Evolutionary conservation across 2,329 filamentous ascomycete genomes (phyloP), one percentile per base, ranked within the genome.

Genomic region (Podosphaera aphanis): DNA sequence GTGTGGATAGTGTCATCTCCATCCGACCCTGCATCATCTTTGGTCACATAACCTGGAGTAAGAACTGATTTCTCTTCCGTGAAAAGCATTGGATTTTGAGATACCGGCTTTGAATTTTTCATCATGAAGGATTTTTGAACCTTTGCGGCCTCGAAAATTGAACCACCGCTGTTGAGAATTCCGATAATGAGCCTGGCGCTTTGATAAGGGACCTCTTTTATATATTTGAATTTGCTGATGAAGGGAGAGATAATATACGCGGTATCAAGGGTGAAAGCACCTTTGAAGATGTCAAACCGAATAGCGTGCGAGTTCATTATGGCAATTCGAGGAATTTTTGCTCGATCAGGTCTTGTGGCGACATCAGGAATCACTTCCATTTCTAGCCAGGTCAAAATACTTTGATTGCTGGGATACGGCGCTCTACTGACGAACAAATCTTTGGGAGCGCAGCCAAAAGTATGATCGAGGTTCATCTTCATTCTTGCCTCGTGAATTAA

Each of bases 201-300:
- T 13, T 66, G 64, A 58, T 85, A 92, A 0, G 86, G 83, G 3
- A 98, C 81, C 53, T 92, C 75, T 45, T 79, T 76, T 44, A 94
- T 68, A 53, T 77, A 84, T 21, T 70, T 68, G 60, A 94, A 80
- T 1, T 71, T 73, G 60, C 79, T 93, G 1, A 74, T 75, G 59
- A 98, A 98, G 0, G 90, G 90, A 7, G 82, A 92, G 23, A 95
- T 70, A 35, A 88, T 78, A 58, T 76, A 95, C 0, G 81, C 83
- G 3, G 78, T 79, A 59, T 98, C 90, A 35, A 76, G 74, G 0
- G 90, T 95, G 57, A 95, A 95, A 0, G 78, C 67, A 0, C 90
- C 90, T 60, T 88, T 76, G 68, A 94, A 93, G 49, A 98, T 82
- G 60, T 98, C 90, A 61, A 95, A 98, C 39, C 90, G 81, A 52